phyloP scores from a whole-genome alignment of 805 yeast genomes.

The Nakazawaea peltata region DNA sequence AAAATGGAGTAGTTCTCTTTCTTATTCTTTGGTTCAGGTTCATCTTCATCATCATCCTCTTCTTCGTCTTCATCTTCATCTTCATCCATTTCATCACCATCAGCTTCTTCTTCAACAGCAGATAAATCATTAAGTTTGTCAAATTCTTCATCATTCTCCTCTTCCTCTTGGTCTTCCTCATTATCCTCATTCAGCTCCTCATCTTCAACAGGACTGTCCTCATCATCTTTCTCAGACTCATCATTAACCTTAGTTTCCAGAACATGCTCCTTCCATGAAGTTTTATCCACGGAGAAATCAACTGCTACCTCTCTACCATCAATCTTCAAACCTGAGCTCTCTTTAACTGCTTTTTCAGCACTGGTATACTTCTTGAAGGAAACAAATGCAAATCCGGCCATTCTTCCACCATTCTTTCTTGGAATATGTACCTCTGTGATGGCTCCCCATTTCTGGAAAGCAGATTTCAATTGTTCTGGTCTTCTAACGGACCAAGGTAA shows the following conservation, averaged over 20 bases:
- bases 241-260: slow-evolving; percentile 33
- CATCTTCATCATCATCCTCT: slow-evolving; percentile 22
- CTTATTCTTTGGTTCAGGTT: slow-evolving; percentile 37
- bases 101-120: slow-evolving; percentile 26
- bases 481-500: slow-evolving; percentile 94
- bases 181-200: slow-evolving; percentile 25
- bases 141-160: slow-evolving; percentile 24
- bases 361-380: slow-evolving; percentile 73
- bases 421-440: slow-evolving; percentile 89
- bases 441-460: slow-evolving; percentile 73
- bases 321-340: slow-evolving; percentile 64
- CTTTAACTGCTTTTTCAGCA: slow-evolving; percentile 79
- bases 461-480: slow-evolving; percentile 59
- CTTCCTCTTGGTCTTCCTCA: slow-evolving; percentile 26
- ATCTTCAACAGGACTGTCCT: slow-evolving; percentile 27
- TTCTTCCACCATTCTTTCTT: slow-evolving; percentile 74
- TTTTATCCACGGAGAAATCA: slow-evolving; percentile 85
- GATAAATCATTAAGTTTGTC: too few species aligned
- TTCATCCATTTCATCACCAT: slow-evolving; percentile 23
- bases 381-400: slow-evolving; percentile 94
- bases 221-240: slow-evolving; percentile 31
- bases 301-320: slow-evolving; percentile 91
- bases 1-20: slow-evolving; percentile 71
- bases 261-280: slow-evolving; percentile 63
- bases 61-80: slow-evolving; percentile 13